Evolutionary conservation across 2,329 filamentous ascomycete genomes (phyloP), one percentile per base, ranked within the genome.

Genomic region (Periconia macrospinosa): DNA sequence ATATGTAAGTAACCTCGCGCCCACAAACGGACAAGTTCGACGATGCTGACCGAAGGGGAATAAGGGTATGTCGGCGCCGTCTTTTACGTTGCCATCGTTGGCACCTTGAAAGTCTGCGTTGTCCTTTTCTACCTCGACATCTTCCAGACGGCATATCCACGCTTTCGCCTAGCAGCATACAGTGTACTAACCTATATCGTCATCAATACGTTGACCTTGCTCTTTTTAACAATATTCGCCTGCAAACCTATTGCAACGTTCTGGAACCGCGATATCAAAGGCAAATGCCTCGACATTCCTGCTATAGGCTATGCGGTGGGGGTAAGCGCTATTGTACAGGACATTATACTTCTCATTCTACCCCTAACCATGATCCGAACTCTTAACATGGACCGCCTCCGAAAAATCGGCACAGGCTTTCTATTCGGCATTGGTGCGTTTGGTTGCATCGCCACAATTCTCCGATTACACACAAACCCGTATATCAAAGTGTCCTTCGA

Each of bases 361-460:
- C 68, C 68, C 0, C 30, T 71, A 11, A 23, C 59, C 1, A 63
- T 56, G 30, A 59, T 70, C 20, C 45, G 53, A 5, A 63, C 60
- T 6, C 46, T 70, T 1, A 61, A 66, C 17, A 68, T 67, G 52
- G 59, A 57, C 23, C 45, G 57, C 8, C 54, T 52, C 17, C 56
- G 59, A 10, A 68, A 68, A 45, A 41, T 64, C n/a, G 60, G 59
- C 1, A 61, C 66, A 8, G 55, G 54, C 3, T 47, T 65, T 41
- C 66, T 69, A 64, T 69, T 69, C 41, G 35, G 58, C n/a, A 60
- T 69, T n/a, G 66, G 68, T 11, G 62, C 60, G 11, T 61, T 69
- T 43, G 67, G 65, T 10, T 66, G 62, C 41, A 61, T 68, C 11
- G 60, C 67, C 8, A 69, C 64, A 1, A 58, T 69, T 6, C 42